Evolutionary conservation across 2,329 filamentous ascomycete genomes (phyloP), one percentile per base, ranked within the genome.

Genomic region (Neofusicoccum kwambonambiense): DNA sequence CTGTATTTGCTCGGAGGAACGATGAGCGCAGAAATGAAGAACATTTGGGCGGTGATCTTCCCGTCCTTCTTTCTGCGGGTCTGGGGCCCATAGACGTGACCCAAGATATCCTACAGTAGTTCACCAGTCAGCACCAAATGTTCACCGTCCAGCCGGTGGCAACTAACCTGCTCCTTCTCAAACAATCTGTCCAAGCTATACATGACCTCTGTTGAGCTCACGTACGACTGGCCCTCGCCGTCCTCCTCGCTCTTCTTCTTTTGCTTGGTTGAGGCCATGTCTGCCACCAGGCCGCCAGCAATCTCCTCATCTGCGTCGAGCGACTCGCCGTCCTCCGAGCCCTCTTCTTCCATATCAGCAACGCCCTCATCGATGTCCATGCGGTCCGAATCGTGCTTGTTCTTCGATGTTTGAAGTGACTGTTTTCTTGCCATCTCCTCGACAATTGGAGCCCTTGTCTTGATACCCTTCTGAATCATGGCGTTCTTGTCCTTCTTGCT

Each of bases 1-100:
- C 95, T 89, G 76, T 90, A 99, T 71, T 89, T 90, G 75, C 97
- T 99, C 2, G 95, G 95, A 1, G 96, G 93, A 0, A 99, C 92
- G 13, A 98, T 82, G 61, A 99, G 82, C 41, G 88, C 89, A 64
- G 90, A 89, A 64, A 98, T 83, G 79, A 99, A 99, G 79, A 99
- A 98, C 89, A 98, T 97, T 69, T 97, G 91, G 1, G 92, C 87
- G 2, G 82, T 87, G n/a, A 92, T 81, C 17, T 80, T 80, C 78
- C 42, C 67, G 8, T 39, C 65, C 64, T 84, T 86, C 74, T 86
- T 88, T 4, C 84, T 81, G n/a, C 76, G 73, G 4, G 89, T 87
- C 65, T 90, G 88, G 17, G 91, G 90, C 73, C 89, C 90, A 79
- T 97, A 99, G 4, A 99, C 81, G n/a, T 97, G 82, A 15, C 88